Base-by-base conservation (phyloP, 768 basidiomycete species). In the Cyclocybe cylindracea region DNA sequence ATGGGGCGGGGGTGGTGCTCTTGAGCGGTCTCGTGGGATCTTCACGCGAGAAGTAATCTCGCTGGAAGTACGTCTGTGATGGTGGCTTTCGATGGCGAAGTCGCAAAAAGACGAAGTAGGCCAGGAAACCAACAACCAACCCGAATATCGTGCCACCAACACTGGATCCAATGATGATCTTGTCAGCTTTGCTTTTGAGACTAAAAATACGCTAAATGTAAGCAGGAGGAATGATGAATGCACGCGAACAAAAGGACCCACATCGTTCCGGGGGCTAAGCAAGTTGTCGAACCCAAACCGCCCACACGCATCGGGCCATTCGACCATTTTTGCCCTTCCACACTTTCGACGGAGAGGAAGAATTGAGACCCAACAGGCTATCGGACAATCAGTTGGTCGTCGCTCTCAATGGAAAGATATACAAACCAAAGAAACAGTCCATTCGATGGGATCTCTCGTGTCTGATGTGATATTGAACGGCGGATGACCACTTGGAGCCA, bases 271-370 rank as follows among this genome's bases (percentile, higher is more conserved):
- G 72, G 68, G n/a, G 69, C 64, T 16, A 82, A 64, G 52, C 81
- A 81, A 13, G 60, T 63, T 11, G 64, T 72, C 1, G 70, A 58
- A 4, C 70, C 69, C 32, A 61, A 63, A 1, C 74, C 74, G 7
- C 78, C 77, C 4, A 74, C 74, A 38, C 74, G 76, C 51, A 82
- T 57, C 0, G 80, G 82, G 1, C 82, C 80, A 50, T 74, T 76
- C 1, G 75, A 64, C 80, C 82, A 83, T 19, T 65, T 54, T 13
- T 68, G 60, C 4, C 79, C 79, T 38, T 76, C 72, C 0, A 78
- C 66, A 53, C 80, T 81, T 8, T 61, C 59, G 5, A 83, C 58
- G 1, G 74, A 74, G 2, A 82, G 60, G 59, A 78, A 83, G 60
- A 82, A 83, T 1, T 77, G 76, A 42, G 68, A 69, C 8, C 76